Conservation (phyloP, 1,284 basidiomycete species). For the Ceratobasidium theobromae region DNA sequence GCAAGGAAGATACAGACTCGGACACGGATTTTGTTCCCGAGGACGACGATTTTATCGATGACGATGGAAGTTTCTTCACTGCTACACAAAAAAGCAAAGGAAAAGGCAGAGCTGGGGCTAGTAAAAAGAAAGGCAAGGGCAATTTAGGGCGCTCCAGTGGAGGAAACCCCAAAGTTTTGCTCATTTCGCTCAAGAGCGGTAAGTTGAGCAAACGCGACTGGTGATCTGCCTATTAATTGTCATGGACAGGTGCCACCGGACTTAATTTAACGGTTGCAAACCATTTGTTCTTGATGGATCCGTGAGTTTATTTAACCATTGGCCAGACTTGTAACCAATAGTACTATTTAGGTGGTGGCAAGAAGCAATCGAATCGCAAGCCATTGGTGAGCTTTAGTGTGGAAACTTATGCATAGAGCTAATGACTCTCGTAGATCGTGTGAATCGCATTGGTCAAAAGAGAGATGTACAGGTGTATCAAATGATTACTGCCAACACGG, state of each 20-base stretch:
- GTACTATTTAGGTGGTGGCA: conserved; percentile 20
- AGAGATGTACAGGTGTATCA: conserved; percentile 84
- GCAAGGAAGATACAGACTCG: conserved; percentile 5
- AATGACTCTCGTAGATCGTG: conserved; percentile 23
- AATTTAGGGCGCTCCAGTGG: conserved; percentile 36
- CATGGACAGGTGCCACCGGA: conserved; percentile 71
- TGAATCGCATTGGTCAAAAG: conserved; percentile 71
- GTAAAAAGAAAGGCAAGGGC: conserved; percentile 46
- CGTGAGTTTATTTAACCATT: conserved; percentile 42
- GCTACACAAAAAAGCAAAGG: conserved; percentile 39
- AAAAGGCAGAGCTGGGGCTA: conserved; percentile 45
- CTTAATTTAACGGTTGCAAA: conserved; percentile 88
- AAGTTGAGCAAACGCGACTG: too few relatives aligned
- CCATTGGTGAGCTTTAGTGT: conserved; percentile 57
- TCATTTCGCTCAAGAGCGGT: conserved; percentile 73
- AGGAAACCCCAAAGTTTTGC: conserved; percentile 72
- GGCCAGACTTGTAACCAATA: background rate
- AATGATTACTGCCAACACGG: conserved; percentile 82
- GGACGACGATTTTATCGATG: conserved; percentile 48
- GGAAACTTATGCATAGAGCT: background rate
- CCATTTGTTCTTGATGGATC: conserved; percentile 90
- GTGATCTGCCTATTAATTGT: too few relatives aligned
- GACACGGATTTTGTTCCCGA: conserved; percentile 45
- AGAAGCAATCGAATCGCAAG: conserved; percentile 87
- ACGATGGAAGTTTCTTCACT: conserved; percentile 46